Base-by-base conservation (phyloP, 1,284 basidiomycete genomes). In the Moesziomyces sp. region DNA sequence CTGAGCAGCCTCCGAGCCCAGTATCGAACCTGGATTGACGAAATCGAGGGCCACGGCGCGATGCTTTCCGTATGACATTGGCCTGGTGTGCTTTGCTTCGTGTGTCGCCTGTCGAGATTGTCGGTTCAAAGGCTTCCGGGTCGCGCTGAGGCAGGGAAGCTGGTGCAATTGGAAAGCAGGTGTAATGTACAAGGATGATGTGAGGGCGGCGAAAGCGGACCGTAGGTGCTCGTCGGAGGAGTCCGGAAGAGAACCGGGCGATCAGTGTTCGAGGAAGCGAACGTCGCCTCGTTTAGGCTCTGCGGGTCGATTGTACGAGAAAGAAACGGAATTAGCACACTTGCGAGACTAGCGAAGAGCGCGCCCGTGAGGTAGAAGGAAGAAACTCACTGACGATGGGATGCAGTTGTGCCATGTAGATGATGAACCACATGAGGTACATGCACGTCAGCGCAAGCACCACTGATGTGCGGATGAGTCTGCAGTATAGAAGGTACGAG, bases 351-450 rank as follows among this genome's bases (percentile, higher is more conserved):
- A 13, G 30, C 30, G 10, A 33, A 33, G 30, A 33, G 30, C 13
- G 30, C 30, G 30, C 30, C 30, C 10, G 9, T 4, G 30, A 33
- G 38, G 16, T 40, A 16, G 38, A 18, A 16, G 14, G 3, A 5
- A 7, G 26, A 55, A 47, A 71, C 82, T 78, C 60, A 84, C 82
- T 77, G 65, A 84, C 82, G 55, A 84, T 64, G 16, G 81, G 82
- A 73, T 84, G 82, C 9, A 83, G 62, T 47, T 84, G 82, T 6
- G 82, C 81, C 69, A 84, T 69, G 73, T 83, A 84, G 48, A 83
- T 77, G 72, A 83, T 81, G 68, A 74, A 72, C 82, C 82, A 84
- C 82, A 84, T 84, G 28, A 82, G 68, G 57, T 81, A 83, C 77
- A 81, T 82, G 77, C 82, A 84, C 9, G 79, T 72, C 44, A 84